Percentiles rank a stretch among this genome's conserved stretches.
Evolutionary conservation across 2,329 filamentous ascomycete genomes (phyloP).

Genomic region (Elsinoe ampelina): DNA sequence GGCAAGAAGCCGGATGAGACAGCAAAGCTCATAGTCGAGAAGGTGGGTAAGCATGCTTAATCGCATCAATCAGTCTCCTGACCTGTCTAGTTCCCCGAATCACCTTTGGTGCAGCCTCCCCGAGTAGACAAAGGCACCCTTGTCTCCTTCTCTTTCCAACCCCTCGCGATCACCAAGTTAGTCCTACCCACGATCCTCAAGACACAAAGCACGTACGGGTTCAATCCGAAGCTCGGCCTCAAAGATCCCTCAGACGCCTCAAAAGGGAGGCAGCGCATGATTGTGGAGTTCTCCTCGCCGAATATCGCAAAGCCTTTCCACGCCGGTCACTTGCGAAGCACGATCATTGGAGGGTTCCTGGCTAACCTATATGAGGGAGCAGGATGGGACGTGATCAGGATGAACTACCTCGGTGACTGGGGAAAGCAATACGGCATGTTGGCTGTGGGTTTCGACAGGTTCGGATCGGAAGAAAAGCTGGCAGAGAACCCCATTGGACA

Average conservation of each 20-base stretch:
- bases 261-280: slow-evolving; percentile 54
- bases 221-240: slow-evolving; percentile 50
- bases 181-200: slow-evolving; percentile 62
- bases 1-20: slow-evolving; percentile 51
- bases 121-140: slow-evolving; percentile 53
- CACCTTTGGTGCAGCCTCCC: slow-evolving; percentile 63
- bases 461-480: slow-evolving; percentile 63
- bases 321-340: slow-evolving; percentile 64
- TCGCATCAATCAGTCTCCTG: background rate
- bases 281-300: slow-evolving; percentile 76
- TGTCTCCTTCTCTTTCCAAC: slow-evolving; percentile 72
- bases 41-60: slow-evolving; percentile 23
- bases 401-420: slow-evolving; percentile 76
- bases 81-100: slow-evolving; percentile 58
- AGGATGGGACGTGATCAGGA: slow-evolving; percentile 60
- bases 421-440: slow-evolving; percentile 64
- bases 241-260: slow-evolving; percentile 53
- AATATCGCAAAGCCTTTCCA: slow-evolving; percentile 82
- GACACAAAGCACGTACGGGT: slow-evolving; percentile 53
- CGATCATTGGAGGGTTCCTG: slow-evolving; percentile 66
- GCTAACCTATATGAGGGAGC: slow-evolving; percentile 58
- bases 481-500: slow-evolving; percentile 69
- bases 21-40: slow-evolving; percentile 45
- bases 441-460: slow-evolving; percentile 65
- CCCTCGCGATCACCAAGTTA: slow-evolving; percentile 53